Percentiles rank a stretch among this genome's conserved stretches.
Evolutionary conservation across 2,329 filamentous ascomycete genomes (phyloP).

Genomic region (Penicillium sp.): DNA sequence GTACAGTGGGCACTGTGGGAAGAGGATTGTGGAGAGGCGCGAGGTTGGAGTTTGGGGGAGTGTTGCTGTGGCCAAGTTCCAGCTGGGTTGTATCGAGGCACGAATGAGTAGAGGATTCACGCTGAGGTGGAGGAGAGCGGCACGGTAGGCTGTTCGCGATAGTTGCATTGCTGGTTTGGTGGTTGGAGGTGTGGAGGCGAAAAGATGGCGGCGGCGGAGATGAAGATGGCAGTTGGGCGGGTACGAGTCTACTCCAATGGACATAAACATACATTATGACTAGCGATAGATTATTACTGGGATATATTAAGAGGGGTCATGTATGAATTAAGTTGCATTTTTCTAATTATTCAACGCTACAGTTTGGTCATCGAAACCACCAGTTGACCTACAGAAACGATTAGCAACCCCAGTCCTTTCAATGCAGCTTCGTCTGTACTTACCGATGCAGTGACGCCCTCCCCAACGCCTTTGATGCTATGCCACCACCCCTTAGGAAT

Average conservation of each 20-base stretch:
- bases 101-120: conserved; percentile 26
- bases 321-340: too few species aligned
- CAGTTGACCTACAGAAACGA: conserved; percentile 63
- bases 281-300: too few species aligned
- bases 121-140: conserved; percentile 32
- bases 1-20: conserved; percentile 30
- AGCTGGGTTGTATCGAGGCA: conserved; percentile 19
- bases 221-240: conserved; percentile 15
- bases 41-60: conserved; percentile 13
- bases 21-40: conserved; percentile 31
- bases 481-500: conserved; percentile 89
- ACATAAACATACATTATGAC: too few species aligned
- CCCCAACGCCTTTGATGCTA: conserved; percentile 69
- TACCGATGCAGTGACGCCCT: conserved; percentile 63
- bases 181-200: conserved; percentile 17
- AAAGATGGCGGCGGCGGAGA: conserved; percentile 3
- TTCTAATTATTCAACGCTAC: too few species aligned
- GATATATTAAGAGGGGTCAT: too few species aligned
- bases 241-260: too few species aligned
- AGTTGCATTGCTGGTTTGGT: conserved; percentile 29
- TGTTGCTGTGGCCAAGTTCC: conserved; percentile 8
- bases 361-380: conserved; percentile 68
- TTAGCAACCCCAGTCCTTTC: neutral
- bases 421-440: conserved; percentile 24
- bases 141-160: conserved; percentile 32